A percentile compares a stretch with the other conserved stretches of the same genome.
These are phyloP conservation scores for Microstegium vimineum DNA, from an alignment of 176 grass and related monocot genomes.

Conservation along the genomic window DNA sequence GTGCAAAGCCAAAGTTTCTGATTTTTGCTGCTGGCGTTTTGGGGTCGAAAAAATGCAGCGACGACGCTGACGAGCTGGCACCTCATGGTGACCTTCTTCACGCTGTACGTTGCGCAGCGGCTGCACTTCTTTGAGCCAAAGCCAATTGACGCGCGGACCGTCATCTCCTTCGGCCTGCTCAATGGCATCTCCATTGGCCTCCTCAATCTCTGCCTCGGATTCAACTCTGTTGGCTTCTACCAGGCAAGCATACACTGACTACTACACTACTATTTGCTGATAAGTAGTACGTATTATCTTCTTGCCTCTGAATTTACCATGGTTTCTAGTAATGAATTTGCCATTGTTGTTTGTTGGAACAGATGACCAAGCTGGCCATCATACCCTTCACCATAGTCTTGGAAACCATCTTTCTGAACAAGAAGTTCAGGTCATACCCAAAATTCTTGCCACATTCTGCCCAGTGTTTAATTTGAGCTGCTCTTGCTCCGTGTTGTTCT, in stretches of 20 bases:
- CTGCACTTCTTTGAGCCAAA: constrained; percentile 86
- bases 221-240: constrained; percentile 98
- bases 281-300: not conserved
- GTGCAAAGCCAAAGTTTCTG: not conserved
- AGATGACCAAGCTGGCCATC: constrained; percentile 99
- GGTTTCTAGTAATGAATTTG: not conserved
- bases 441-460: not conserved
- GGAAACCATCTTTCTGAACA: constrained; percentile 81
- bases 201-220: constrained; percentile 95
- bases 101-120: constrained; percentile 68
- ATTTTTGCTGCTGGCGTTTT: not conserved
- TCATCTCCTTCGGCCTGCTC: constrained; percentile 78
- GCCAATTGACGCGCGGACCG: constrained; percentile 59
- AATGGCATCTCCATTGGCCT: constrained; percentile 92
- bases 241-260: constrained; percentile 41
- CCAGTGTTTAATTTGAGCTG: not conserved
- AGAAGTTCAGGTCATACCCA: constrained; percentile 79
- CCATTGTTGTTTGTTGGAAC: not conserved
- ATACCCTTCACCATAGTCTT: constrained; percentile 95
- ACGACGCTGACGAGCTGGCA: constrained; percentile 98
- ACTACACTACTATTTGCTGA: not conserved
- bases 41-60: constrained; percentile 35
- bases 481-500: not conserved
- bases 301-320: not conserved
- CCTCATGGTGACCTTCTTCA: constrained; percentile 88